A percentile compares a stretch with the other conserved stretches of the same genome.
These are phyloP conservation scores for Magnusiomyces fungicola DNA, from an alignment of 1,139 yeast species.

Conservation along the genomic window DNA sequence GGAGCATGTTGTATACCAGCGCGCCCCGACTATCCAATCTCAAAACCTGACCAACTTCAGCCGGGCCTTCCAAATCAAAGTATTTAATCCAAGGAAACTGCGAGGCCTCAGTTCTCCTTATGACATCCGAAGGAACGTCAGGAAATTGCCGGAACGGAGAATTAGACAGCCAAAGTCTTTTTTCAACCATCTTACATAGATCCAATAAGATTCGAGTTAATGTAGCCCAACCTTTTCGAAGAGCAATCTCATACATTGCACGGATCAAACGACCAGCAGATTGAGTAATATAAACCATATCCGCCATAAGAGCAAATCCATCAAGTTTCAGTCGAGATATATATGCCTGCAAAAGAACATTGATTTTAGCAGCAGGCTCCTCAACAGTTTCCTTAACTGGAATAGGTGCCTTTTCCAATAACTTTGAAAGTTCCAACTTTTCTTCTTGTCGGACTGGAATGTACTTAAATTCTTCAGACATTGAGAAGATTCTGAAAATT, in stretches of 20 bases:
- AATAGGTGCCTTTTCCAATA: slow-evolving; percentile 72
- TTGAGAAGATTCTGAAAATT: slow-evolving; percentile 64
- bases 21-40: slow-evolving; percentile 63
- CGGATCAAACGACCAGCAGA: slow-evolving; percentile 85
- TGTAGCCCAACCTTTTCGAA: slow-evolving; percentile 66
- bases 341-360: slow-evolving; percentile 74
- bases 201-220: slow-evolving; percentile 53
- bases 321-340: slow-evolving; percentile 68
- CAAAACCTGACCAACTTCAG: slow-evolving; percentile 76
- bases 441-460: slow-evolving; percentile 87
- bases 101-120: slow-evolving; percentile 70
- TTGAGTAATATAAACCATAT: slow-evolving; percentile 88
- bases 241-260: slow-evolving; percentile 75
- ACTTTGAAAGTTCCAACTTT: slow-evolving; percentile 60
- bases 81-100: slow-evolving; percentile 79
- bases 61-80: slow-evolving; percentile 54
- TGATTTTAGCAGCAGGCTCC: slow-evolving; percentile 74
- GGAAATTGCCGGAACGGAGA: slow-evolving; percentile 84
- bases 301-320: slow-evolving; percentile 89
- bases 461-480: slow-evolving; percentile 77
- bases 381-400: slow-evolving; percentile 70
- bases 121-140: slow-evolving; percentile 57
- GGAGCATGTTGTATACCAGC: slow-evolving; percentile 51
- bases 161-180: slow-evolving; percentile 74
- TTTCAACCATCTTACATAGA: slow-evolving; percentile 73